A percentile compares a stretch with the other conserved stretches of the same genome.
These are phyloP conservation scores for Falciphora oryzae DNA, from an alignment of 2,329 filamentous ascomycete species.

Conservation along the genomic window DNA sequence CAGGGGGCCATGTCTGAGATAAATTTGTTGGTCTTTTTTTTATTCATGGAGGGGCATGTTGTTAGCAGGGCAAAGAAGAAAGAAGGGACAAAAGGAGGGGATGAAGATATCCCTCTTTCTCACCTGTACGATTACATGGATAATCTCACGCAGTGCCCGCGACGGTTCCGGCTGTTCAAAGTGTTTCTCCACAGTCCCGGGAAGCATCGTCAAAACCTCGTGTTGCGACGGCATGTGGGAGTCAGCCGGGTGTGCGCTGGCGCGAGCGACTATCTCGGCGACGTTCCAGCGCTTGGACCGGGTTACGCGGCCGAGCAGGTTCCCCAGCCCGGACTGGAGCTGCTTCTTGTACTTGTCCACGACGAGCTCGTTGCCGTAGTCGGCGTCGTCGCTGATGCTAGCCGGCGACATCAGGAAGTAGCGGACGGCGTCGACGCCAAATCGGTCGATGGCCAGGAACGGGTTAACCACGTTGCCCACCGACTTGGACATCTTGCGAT, in stretches of 20 bases:
- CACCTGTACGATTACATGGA: conserved; percentile 43
- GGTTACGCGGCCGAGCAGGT: conserved; percentile 67
- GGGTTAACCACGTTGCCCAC: conserved; percentile 93
- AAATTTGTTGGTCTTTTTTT: conserved; percentile 56
- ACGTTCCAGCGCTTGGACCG: conserved; percentile 66
- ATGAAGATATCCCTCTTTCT: background rate
- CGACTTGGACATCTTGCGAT: conserved; percentile 94
- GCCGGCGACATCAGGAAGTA: conserved; percentile 84
- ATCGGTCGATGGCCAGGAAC: conserved; percentile 83
- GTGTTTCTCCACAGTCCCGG: conserved; percentile 33
- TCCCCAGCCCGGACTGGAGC: conserved; percentile 73
- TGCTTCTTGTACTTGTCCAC: conserved; percentile 72
- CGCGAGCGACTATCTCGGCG: conserved; percentile 45
- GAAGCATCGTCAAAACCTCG: background rate
- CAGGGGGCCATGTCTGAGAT: conserved; percentile 64
- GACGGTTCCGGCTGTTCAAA: conserved; percentile 62
- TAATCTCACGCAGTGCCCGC: conserved; percentile 59
- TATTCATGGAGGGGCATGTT: background rate
- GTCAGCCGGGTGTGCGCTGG: conserved; percentile 18
- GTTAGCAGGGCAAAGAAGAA: background rate
- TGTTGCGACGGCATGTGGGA: conserved; percentile 13
- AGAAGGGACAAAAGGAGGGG: background rate
- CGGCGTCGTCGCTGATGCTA: conserved; percentile 68
- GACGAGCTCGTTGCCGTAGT: conserved; percentile 78
- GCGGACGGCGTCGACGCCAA: conserved; percentile 79